Conservation (phyloP, 106 monocot species). For the Dioscorea alata region DNA sequence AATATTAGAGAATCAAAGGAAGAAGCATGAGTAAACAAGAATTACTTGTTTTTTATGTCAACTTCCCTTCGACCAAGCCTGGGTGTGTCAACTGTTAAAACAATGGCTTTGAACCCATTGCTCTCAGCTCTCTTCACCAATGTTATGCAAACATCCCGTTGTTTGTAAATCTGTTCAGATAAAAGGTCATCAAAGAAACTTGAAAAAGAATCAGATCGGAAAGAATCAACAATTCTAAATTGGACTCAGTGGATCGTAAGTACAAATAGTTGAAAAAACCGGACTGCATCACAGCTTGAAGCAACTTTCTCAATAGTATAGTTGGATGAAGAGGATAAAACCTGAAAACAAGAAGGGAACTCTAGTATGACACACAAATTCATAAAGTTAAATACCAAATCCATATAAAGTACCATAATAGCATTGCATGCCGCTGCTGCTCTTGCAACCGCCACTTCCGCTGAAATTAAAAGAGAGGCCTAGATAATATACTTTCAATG, state of each 20-base stretch:
- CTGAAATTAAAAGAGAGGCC: constrained; percentile 19
- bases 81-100: constrained; percentile 77
- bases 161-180: constrained; percentile 46
- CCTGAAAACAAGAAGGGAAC: constrained; percentile 28
- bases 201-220: background rate
- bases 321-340: constrained; percentile 54
- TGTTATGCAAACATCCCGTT: constrained; percentile 39
- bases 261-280: constrained; percentile 83
- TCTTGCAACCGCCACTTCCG: constrained; percentile 68
- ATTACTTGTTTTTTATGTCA: constrained; percentile 70
- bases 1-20: background rate
- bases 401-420: constrained; percentile 43
- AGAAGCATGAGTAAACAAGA: background rate
- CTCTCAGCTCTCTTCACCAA: constrained; percentile 58
- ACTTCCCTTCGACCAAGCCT: constrained; percentile 64
- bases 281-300: constrained; percentile 61
- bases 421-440: constrained; percentile 75
- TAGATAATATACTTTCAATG: too few relatives aligned
- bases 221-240: background rate
- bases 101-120: constrained; percentile 65
- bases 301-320: constrained; percentile 70
- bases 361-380: background rate
- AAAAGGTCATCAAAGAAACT: background rate
- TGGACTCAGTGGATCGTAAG: background rate
- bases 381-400: background rate